Evolutionary conservation across 2,329 filamentous ascomycete species (phyloP), one percentile per base, ranked within the genome.

Genomic region (Uncinocarpus reesii): DNA sequence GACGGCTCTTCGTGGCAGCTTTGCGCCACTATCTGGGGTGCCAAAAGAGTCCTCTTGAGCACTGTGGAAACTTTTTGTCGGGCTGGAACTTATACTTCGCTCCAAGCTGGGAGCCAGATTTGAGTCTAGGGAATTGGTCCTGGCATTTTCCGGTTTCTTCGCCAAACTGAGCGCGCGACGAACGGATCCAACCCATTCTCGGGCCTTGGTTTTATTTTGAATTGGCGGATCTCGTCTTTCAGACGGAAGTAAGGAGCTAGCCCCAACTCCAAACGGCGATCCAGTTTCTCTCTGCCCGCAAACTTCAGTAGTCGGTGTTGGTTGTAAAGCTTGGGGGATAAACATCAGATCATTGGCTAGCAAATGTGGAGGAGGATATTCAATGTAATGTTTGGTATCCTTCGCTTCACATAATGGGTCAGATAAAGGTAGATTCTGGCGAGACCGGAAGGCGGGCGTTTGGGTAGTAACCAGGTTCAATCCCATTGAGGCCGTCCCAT

Each of bases 161-260:
- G 59, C 57, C 54, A 64, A 49, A 65, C 62, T 74, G 34, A 86
- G 77, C 8, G 81, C 81, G 31, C 81, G 74, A 15, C 78, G 73
- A 16, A 88, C 63, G 41, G 79, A 84, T 18, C 83, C 83, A 8
- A 88, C 68, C 80, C 82, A 86, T 20, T 75, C 76, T 66, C 66
- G 81, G 75, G 60, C 77, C 78, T 16, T 80, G 57, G 55, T 44
- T 58, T 61, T 31, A 29, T 37, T 55, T 11, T 55, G 53, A 21
- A 52, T 50, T 2, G 53, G 52, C 13, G 45, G 26, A n/a, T 41
- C 35, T 23, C 13, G 56, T 1, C 60, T 55, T 20, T 65, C 63
- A 15, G 51, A 53, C 1, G 56, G 56, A 11, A 57, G 57, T 21
- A 54, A 44, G 23, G 54, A 55, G 18, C 62, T 60, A 2, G 66